phyloP scores from a whole-genome alignment of 768 basidiomycete species.

The Xerocomellus intermedius region DNA sequence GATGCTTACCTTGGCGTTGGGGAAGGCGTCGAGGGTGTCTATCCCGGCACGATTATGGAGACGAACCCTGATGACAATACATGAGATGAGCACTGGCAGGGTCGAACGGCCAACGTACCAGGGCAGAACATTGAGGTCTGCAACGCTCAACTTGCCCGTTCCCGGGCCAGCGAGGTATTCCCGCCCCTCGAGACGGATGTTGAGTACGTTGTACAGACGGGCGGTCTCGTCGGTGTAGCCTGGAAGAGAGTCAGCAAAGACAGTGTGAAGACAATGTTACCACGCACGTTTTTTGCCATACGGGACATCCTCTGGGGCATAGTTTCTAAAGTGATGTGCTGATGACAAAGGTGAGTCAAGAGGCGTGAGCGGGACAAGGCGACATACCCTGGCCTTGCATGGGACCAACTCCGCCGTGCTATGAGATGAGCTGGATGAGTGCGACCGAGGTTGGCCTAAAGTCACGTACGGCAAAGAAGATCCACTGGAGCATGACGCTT shows the following conservation, averaged over 20 bases:
- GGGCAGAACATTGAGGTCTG: slow-evolving; percentile 66
- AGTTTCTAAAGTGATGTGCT: slow-evolving; percentile 71
- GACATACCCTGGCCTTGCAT: slow-evolving; percentile 72
- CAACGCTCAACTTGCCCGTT: slow-evolving; percentile 64
- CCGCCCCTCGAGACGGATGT: slow-evolving; percentile 68
- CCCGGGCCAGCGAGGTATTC: slow-evolving; percentile 82
- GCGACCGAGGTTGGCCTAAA: neutral
- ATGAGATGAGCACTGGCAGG: neutral
- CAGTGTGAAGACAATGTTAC: neutral
- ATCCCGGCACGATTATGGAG: slow-evolving; percentile 47
- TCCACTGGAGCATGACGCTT: slow-evolving; percentile 80
- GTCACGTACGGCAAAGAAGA: slow-evolving; percentile 69
- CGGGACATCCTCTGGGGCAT: slow-evolving; percentile 64
- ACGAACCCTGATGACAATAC: slow-evolving; percentile 48
- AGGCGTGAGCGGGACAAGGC: slow-evolving; percentile 4
- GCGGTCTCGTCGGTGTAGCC: slow-evolving; percentile 81
- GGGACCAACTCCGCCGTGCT: slow-evolving; percentile 84
- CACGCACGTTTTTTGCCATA: slow-evolving; percentile 63
- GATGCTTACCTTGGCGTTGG: slow-evolving; percentile 51
- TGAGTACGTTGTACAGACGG: slow-evolving; percentile 80
- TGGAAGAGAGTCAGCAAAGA: slow-evolving; percentile 27
- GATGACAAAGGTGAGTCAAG: neutral
- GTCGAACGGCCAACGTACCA: slow-evolving; percentile 43
- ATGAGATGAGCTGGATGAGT: slow-evolving; percentile 1
- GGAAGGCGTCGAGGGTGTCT: slow-evolving; percentile 60